Base-by-base conservation (phyloP, 495 filamentous ascomycete species). In the Xylaria longipes region DNA sequence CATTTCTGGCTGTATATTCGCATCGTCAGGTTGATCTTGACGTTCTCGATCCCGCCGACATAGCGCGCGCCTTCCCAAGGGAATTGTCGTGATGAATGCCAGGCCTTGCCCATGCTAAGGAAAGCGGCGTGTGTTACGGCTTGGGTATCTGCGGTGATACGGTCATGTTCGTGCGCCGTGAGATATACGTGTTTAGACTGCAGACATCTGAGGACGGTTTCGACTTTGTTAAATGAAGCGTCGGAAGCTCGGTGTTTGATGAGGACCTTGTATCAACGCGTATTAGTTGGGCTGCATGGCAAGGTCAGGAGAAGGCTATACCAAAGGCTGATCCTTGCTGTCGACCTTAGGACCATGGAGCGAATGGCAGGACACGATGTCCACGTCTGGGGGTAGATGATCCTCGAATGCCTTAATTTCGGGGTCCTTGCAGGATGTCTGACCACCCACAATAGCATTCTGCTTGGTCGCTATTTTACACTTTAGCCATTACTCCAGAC, bases 1-100 rank as follows among this genome's bases (percentile, higher is more conserved):
- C 96, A 99, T 81, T 98, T 98, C 80, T 97, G 97, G 70, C 92
- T 91, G 83, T 98, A 99, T 80, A 99, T 99, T 75, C 96, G 93
- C 71, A 99, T 82, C 48, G 94, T 98, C 71, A 98, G 89, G 81
- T 99, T 99, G 82, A 98, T 98, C 84, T 99, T 99, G 78, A 98
- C 94, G 81, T 99, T 99, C 83, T 99, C 96, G 78, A 99, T 97
- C 31, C 97, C 96, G 64, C 96, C 95, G 4, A 97, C 87, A 84
- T 97, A 99, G 70, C 95, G 93, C 8, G 89, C 88, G 57, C 93
- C 89, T 74, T 99, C 96, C 96, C 96, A 99, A 2, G 96, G 96
- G 75, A 97, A 98, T 75, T 98, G 94, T 39, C 90, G 84, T 79
- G 94, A 97, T 29, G 94, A 94, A 73, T 91, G 90, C 96, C 96